Evolutionary conservation across 106 monocot species (phyloP).

Genomic region (Apostasia ramifera): DNA sequence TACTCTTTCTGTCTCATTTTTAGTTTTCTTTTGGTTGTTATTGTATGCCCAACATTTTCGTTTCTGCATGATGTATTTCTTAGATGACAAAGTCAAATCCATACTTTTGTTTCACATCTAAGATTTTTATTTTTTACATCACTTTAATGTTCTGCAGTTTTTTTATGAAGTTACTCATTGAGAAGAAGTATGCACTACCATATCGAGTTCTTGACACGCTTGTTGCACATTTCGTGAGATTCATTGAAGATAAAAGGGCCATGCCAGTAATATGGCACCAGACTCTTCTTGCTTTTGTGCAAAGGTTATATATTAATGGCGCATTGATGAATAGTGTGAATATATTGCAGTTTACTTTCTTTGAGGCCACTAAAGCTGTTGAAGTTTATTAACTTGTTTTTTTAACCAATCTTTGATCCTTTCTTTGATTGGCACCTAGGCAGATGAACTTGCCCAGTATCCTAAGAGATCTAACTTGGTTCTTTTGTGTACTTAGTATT

Average conservation of each 20-base stretch:
- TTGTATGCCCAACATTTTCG: no score
- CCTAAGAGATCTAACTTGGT: no score
- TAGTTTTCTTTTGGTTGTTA: no score
- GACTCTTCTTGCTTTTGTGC: conserved; percentile 73
- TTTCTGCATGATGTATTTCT: not conserved
- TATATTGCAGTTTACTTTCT: not conserved
- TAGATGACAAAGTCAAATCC: not conserved
- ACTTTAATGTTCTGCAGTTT: conserved; percentile 37
- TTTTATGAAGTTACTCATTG: conserved; percentile 69
- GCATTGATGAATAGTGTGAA: not conserved
- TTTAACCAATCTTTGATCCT: not conserved
- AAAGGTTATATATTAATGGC: conserved; percentile 37
- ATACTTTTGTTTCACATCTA: not conserved
- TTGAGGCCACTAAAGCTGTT: not conserved
- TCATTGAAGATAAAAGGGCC: conserved; percentile 41
- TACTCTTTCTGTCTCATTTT: no score
- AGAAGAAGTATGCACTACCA: conserved; percentile 83
- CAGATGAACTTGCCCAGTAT: no score
- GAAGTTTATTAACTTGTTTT: not conserved
- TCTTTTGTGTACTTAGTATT: no score
- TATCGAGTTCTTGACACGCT: conserved; percentile 71
- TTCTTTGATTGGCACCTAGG: no score
- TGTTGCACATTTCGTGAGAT: conserved; percentile 65
- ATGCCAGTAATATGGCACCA: conserved; percentile 89
- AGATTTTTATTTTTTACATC: not conserved